A percentile compares a stretch with the other conserved stretches of the same genome.
phyloP scores from a whole-genome alignment of 2,329 filamentous ascomycete genomes.

The Monosporascus ibericus region DNA sequence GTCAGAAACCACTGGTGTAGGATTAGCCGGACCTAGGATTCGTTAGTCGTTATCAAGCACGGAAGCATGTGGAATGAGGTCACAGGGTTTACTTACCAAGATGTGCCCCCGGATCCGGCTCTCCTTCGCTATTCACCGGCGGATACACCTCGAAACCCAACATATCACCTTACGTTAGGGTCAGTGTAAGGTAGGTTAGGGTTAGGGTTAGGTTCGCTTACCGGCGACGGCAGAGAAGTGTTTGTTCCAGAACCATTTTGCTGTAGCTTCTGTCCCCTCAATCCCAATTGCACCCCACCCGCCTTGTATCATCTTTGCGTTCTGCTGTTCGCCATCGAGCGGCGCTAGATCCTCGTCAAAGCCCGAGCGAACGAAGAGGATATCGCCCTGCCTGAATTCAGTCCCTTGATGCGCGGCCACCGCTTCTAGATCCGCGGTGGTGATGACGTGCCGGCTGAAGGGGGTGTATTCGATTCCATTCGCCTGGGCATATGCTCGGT shows the following conservation, averaged over 20 bases:
- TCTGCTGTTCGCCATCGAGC: slow-evolving; percentile 19
- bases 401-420: slow-evolving; percentile 38
- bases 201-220: no score
- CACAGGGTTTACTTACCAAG: slow-evolving; percentile 1
- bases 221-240: slow-evolving; percentile 50
- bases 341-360: slow-evolving; percentile 29
- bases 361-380: slow-evolving; percentile 50
- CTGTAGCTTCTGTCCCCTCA: slow-evolving; percentile 39
- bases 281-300: slow-evolving; percentile 36
- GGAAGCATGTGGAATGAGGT: neutral
- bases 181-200: no score
- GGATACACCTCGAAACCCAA: slow-evolving; percentile 48
- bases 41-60: neutral
- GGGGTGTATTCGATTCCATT: slow-evolving; percentile 30
- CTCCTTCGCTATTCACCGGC: slow-evolving; percentile 21
- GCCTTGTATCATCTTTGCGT: slow-evolving; percentile 10
- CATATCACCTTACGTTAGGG: slow-evolving; percentile 30
- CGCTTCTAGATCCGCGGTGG: slow-evolving; percentile 34
- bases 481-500: slow-evolving; percentile 36
- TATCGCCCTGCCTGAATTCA: slow-evolving; percentile 43
- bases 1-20: slow-evolving; percentile 4
- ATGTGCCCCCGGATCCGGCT: neutral
- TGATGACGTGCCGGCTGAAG: slow-evolving; percentile 36
- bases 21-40: neutral
- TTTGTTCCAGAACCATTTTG: slow-evolving; percentile 54